Conservation (phyloP, 495 filamentous ascomycete genomes). For the Tuber umbilicatum region DNA sequence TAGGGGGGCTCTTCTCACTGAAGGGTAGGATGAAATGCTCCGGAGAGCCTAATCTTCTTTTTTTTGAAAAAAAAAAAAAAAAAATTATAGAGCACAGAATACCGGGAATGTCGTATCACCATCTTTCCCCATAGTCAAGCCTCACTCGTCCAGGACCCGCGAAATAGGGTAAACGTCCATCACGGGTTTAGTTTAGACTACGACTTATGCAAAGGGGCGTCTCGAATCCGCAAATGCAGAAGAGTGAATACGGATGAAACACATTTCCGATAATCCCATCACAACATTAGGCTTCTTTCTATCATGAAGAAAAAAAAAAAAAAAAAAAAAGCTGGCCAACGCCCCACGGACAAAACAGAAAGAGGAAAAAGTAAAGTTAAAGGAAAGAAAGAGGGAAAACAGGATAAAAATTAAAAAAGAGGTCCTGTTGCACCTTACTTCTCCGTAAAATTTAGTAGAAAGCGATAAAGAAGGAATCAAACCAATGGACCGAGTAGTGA, state of each 20-base stretch:
- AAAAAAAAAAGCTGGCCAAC: neutral
- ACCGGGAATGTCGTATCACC: neutral
- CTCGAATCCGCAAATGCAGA: neutral
- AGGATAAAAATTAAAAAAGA: neutral
- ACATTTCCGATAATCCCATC: neutral
- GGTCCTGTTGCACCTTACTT: neutral
- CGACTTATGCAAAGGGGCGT: neutral
- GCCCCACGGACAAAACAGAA: neutral
- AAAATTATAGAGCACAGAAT: neutral
- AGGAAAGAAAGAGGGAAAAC: neutral
- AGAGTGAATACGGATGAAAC: neutral
- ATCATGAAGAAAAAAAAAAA: neutral
- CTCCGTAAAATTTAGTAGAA: neutral
- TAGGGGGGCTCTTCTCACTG: neutral
- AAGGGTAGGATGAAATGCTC: neutral
- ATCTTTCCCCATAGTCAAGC: neutral
- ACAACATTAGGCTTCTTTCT: neutral
- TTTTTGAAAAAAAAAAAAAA: neutral
- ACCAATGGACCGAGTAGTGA: neutral
- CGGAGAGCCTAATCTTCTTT: neutral
- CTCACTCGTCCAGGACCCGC: neutral
- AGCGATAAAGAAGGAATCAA: neutral
- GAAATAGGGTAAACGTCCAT: neutral
- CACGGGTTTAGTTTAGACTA: neutral
- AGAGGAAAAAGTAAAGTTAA: neutral